A percentile compares a stretch with the other conserved stretches of the same genome.
These are phyloP conservation scores for Xerophyta viscosa DNA, from an alignment of 106 monocot species.

Conservation along the genomic window DNA sequence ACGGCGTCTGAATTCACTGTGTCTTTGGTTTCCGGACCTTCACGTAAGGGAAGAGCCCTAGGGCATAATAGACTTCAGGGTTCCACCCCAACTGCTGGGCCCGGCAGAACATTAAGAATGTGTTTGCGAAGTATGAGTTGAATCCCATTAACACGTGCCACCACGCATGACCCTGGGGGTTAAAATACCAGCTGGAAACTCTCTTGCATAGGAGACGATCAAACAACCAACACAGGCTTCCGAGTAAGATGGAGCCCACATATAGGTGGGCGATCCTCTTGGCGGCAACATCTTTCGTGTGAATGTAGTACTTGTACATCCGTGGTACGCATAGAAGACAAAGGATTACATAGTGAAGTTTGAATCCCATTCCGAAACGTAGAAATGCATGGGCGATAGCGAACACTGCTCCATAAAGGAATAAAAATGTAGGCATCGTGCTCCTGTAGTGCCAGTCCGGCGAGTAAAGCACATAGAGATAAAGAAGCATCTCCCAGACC, in stretches of 20 bases:
- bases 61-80: constrained; percentile 28
- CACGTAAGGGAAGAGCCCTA: constrained; percentile 67
- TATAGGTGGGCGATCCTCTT: constrained; percentile 60
- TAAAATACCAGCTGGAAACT: constrained; percentile 42
- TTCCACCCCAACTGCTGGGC: constrained; percentile 72
- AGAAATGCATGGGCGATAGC: constrained; percentile 39
- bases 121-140: too few relatives aligned
- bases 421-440: constrained; percentile 83
- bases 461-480: constrained; percentile 77
- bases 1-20: constrained; percentile 19
- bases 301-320: constrained; percentile 93
- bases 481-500: constrained; percentile 88
- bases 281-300: constrained; percentile 64
- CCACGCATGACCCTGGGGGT: too few relatives aligned
- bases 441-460: constrained; percentile 83
- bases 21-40: constrained; percentile 53
- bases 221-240: constrained; percentile 47
- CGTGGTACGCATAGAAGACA: constrained; percentile 73
- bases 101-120: too few relatives aligned
- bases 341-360: constrained; percentile 61
- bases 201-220: constrained; percentile 55
- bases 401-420: constrained; percentile 62
- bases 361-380: constrained; percentile 44
- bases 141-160: too few relatives aligned
- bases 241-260: constrained; percentile 37